A percentile compares a stretch with the other conserved stretches of the same genome.
phyloP scores from a whole-genome alignment of 495 filamentous ascomycete species.

The Daldinia vernicosa region DNA sequence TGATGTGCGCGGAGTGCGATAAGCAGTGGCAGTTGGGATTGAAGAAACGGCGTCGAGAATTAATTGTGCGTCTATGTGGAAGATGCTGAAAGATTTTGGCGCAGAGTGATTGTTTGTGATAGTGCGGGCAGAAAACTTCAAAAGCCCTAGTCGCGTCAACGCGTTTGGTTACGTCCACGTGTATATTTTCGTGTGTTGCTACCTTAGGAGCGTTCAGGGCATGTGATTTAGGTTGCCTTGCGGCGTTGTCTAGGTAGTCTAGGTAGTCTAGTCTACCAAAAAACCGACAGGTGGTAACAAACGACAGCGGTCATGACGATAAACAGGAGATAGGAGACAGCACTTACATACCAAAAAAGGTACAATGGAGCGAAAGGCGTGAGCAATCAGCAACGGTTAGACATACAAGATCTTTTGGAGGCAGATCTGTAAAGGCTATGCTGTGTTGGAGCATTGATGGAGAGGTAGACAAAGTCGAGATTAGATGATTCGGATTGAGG shows the following conservation, averaged over 20 bases:
- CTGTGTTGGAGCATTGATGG: conserved; percentile 18
- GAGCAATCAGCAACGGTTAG: conserved; percentile 44
- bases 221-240: background rate
- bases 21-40: background rate
- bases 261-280: too few species aligned
- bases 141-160: background rate
- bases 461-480: conserved; percentile 24
- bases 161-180: background rate
- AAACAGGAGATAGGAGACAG: background rate
- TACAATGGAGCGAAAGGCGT: conserved; percentile 26
- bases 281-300: background rate
- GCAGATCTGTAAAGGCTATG: conserved; percentile 42
- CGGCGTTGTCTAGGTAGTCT: background rate
- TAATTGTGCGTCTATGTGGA: background rate
- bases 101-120: background rate
- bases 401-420: conserved; percentile 43
- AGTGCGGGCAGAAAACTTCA: background rate
- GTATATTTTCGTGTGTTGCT: background rate
- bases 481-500: conserved; percentile 1
- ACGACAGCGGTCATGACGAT: background rate
- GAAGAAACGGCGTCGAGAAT: background rate
- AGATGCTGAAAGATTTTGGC: background rate
- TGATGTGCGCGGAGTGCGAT: background rate
- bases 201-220: background rate
- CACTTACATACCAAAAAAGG: conserved; percentile 41